Conservation (phyloP, 2,329 filamentous ascomycete species). For the Sphaerulina populicola region DNA sequence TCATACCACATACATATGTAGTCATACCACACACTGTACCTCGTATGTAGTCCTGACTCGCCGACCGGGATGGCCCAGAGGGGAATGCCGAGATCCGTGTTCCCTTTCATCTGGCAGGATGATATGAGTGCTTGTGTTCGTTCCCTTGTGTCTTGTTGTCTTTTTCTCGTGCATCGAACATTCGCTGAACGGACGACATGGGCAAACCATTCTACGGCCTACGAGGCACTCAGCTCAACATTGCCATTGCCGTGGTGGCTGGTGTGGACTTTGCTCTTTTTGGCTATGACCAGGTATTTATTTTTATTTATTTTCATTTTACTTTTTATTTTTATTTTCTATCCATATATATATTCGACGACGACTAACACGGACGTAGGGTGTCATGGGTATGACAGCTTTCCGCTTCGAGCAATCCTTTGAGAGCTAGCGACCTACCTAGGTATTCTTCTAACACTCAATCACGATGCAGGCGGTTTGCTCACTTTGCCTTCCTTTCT, state of each 20-base stretch:
- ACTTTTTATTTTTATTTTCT: too few species aligned
- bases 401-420: background rate
- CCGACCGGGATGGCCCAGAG: slow-evolving; percentile 7
- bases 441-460: background rate
- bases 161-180: background rate
- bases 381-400: slow-evolving; percentile 33
- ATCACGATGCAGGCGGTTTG: slow-evolving; percentile 27
- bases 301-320: too few species aligned
- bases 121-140: slow-evolving; percentile 2
- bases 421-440: too few species aligned
- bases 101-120: slow-evolving; percentile 1
- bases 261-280: slow-evolving; percentile 34
- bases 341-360: slow-evolving; percentile 21
- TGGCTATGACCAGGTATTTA: slow-evolving; percentile 18
- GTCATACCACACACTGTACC: too few species aligned
- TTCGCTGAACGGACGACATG: slow-evolving; percentile 5
- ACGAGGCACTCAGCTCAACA: slow-evolving; percentile 35
- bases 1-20: too few species aligned
- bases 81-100: slow-evolving; percentile 3
- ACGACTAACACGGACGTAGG: slow-evolving; percentile 15
- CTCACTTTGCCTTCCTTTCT: slow-evolving; percentile 37
- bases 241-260: slow-evolving; percentile 39
- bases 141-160: slow-evolving; percentile 1
- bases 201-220: slow-evolving; percentile 35
- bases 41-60: too few species aligned